phyloP scores from a whole-genome alignment of 164 flowering plant genomes.

The Tetrastigma voinierianum region DNA sequence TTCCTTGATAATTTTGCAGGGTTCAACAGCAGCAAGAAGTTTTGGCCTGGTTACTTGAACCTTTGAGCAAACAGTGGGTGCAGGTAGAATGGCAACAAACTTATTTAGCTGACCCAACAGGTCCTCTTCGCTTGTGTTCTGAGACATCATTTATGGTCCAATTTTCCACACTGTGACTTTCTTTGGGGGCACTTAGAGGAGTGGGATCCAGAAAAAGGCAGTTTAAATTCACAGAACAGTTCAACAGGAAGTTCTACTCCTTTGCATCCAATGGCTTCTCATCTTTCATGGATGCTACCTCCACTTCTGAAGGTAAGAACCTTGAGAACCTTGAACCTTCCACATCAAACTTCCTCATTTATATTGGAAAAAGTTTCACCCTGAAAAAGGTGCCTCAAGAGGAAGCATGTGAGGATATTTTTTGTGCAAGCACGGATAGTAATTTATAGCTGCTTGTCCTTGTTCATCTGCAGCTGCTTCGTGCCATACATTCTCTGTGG shows the following conservation, averaged over 20 bases:
- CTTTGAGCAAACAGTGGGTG: constrained; percentile 83
- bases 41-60: constrained; percentile 93
- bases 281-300: constrained; percentile 94
- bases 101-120: constrained; percentile 75
- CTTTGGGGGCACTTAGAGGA: constrained; percentile 96
- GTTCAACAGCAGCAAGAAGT: constrained; percentile 93
- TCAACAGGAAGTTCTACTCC: constrained; percentile 25
- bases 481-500: constrained; percentile 91
- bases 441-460: background rate
- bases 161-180: constrained; percentile 87
- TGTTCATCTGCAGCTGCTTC: constrained; percentile 68
- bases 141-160: constrained; percentile 81
- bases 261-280: constrained; percentile 82
- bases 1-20: constrained; percentile 38
- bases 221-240: constrained; percentile 32
- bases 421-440: background rate
- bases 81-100: constrained; percentile 82
- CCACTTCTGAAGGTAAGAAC: constrained; percentile 80
- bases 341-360: background rate
- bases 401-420: background rate
- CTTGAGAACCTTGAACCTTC: background rate
- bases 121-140: constrained; percentile 65
- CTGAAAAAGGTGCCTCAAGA: background rate
- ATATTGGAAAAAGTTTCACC: background rate
- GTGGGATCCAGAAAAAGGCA: constrained; percentile 67